Percentiles rank a stretch among this genome's conserved stretches.
Conservation (phyloP, 257 asterid species). For the Salvia splendens region DNA sequence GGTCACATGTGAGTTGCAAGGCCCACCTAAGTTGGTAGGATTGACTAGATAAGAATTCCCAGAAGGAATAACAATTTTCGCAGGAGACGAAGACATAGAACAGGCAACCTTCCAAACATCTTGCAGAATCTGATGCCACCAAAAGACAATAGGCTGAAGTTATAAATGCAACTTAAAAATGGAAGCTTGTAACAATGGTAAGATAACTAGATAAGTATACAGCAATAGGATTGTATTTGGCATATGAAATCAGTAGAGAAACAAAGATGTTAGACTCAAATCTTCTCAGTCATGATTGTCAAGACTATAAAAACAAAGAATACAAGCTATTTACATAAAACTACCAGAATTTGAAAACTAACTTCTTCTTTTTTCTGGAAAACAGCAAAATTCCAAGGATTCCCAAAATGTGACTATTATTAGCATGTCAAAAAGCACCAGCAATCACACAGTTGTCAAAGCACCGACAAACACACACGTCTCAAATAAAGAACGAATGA, state of each 20-base stretch:
- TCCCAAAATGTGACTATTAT: background rate
- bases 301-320: too few species aligned
- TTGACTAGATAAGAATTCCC: slow-evolving; percentile 45
- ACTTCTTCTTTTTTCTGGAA: background rate
- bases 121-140: slow-evolving; percentile 50
- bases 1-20: slow-evolving; percentile 64
- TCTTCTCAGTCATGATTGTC: background rate
- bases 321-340: background rate
- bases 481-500: background rate
- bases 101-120: slow-evolving; percentile 72
- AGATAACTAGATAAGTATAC: background rate
- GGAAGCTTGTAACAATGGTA: slow-evolving; percentile 2
- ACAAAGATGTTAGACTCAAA: background rate
- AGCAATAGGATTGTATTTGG: background rate
- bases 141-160: slow-evolving; percentile 24
- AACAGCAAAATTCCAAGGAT: slow-evolving; percentile 9
- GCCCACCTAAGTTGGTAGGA: slow-evolving; percentile 67
- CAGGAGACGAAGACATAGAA: slow-evolving; percentile 35
- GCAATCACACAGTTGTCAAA: background rate
- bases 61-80: slow-evolving; percentile 53
- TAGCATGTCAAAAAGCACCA: slow-evolving; percentile 8
- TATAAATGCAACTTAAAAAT: background rate
- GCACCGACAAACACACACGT: background rate
- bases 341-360: slow-evolving; percentile 2
- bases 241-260: background rate